A percentile compares a stretch with the other conserved stretches of the same genome.
Evolutionary conservation across 306 rosid species (phyloP).

Genomic region (Quercus aquifolioides): DNA sequence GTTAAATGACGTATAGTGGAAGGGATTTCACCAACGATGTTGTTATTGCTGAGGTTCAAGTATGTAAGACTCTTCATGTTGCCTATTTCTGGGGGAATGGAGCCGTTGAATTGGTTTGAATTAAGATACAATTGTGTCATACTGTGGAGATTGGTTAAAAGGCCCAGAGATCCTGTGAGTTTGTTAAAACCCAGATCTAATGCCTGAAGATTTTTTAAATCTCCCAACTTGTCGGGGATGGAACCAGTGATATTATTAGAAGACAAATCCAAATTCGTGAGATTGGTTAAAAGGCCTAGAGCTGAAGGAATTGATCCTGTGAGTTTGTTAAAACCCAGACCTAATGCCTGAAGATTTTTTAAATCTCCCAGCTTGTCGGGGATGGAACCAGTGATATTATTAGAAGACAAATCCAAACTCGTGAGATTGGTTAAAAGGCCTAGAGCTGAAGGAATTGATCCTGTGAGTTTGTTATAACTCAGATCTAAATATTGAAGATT

Average conservation of each 20-base stretch:
- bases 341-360: too few relatives aligned
- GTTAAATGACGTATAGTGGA: too few relatives aligned
- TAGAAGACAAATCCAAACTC: fast-evolving
- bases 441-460: neutral
- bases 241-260: too few relatives aligned
- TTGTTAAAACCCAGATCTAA: neutral
- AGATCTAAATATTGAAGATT: neutral
- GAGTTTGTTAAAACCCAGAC: too few relatives aligned
- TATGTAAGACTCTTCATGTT: neutral
- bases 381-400: neutral
- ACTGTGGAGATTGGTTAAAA: neutral
- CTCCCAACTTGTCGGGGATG: too few relatives aligned
- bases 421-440: neutral
- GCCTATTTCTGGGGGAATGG: neutral
- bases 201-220: too few relatives aligned
- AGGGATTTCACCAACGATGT: neutral
- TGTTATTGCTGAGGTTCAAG: neutral
- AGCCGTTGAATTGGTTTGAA: neutral
- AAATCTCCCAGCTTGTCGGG: too few relatives aligned
- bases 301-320: too few relatives aligned
- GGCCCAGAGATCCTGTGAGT: neutral
- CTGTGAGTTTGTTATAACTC: neutral
- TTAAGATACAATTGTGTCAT: fast-evolving
- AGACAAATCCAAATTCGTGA: too few relatives aligned
- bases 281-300: too few relatives aligned